Base-by-base conservation (phyloP, 345 rosid species). In the Citrus maxima region DNA sequence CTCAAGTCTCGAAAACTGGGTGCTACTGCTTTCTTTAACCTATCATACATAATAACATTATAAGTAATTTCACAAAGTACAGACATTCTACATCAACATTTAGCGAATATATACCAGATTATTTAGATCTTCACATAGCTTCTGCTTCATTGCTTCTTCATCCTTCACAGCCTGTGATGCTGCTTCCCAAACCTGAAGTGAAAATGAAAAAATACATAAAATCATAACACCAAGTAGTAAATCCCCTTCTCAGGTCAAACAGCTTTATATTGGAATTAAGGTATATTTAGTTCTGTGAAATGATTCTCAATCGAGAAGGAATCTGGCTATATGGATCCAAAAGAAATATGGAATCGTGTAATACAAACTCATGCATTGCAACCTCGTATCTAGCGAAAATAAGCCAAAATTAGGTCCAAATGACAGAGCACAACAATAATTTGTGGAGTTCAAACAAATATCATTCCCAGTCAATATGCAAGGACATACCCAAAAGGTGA, bases 11-110 rank as follows among this genome's bases (percentile, higher is more conserved):
- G 98, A 82, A 79, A 86, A 89, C 85, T 95, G 95, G 9, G 83
- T 66, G 72, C 56, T 89, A 84, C 93, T 92, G 85, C 97, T 89
- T 88, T 95, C 92, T 88, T 88, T 93, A 74, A 92, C 92, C 97
- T 93, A 79, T 58, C 54, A 86, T 54, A 58, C 22, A 72, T 40
- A 59, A 59, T 38, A 51, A 62, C 13, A 78, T 46, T 37, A 81
- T 30, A 25, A 68, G 51, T 63, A 12, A 60, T 22, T n/a, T 42
- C 34, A 67, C 22, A 40, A 40, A 79, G 55, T 6, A 13, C 58
- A 21, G 46, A 72, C 27, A 67, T 28, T 12, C 32, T 14, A 46
- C 21, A 80, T 76, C 75, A 10, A 32, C 10, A 28, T 68, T 77
- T 25, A 70, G 72, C 40, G 81, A 82, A 71, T 76, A 80, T 69